These are phyloP conservation scores for Penicillium roqueforti DNA, from an alignment of 495 filamentous ascomycete species.

Conservation along the genomic window DNA sequence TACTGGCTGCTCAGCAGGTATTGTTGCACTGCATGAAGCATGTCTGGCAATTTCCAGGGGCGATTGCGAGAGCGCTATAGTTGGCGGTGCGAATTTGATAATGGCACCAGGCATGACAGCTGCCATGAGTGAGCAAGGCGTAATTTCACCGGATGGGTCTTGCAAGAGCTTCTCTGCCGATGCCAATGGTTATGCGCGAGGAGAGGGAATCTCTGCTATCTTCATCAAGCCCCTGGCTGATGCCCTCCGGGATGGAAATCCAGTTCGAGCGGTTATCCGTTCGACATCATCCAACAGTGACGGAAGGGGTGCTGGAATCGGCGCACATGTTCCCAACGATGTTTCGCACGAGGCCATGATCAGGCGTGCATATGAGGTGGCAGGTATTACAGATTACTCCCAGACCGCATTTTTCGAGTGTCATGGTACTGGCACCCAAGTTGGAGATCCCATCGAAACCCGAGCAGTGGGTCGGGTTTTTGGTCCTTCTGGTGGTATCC, in stretches of 20 bases:
- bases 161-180: conserved; percentile 57
- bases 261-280: conserved; percentile 40
- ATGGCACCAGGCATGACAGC: conserved; percentile 29
- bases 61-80: conserved; percentile 38
- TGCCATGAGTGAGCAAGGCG: conserved; percentile 30
- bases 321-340: conserved; percentile 18
- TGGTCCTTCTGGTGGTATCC: conserved; percentile 16
- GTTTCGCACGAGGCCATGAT: conserved; percentile 32
- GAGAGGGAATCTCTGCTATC: conserved; percentile 44
- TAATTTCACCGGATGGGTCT: conserved; percentile 22
- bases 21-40: conserved; percentile 28
- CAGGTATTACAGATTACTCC: conserved; percentile 24
- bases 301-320: conserved; percentile 22
- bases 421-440: conserved; percentile 31
- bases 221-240: conserved; percentile 30
- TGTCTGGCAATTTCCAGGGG: conserved; percentile 17
- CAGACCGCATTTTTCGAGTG: conserved; percentile 28
- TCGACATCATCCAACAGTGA: conserved; percentile 30
- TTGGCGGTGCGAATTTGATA: conserved; percentile 44
- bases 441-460: conserved; percentile 43
- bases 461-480: conserved; percentile 44
- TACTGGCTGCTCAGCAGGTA: conserved; percentile 33
- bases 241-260: conserved; percentile 32
- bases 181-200: conserved; percentile 62
- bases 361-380: conserved; percentile 28